phyloP scores from a whole-genome alignment of 805 yeast species.

The Yarrowia divulgata region DNA sequence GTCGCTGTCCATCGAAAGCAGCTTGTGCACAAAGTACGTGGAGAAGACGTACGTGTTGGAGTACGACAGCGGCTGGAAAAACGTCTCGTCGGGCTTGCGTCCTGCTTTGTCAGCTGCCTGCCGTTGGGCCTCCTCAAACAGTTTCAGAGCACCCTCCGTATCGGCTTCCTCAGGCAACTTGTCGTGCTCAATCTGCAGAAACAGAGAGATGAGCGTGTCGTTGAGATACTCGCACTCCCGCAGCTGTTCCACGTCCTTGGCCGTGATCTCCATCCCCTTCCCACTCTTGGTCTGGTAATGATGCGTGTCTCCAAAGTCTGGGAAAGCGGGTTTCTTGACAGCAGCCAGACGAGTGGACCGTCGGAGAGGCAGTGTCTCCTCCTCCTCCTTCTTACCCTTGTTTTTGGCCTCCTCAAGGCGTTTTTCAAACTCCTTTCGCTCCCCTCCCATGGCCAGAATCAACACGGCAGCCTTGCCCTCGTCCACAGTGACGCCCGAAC shows the following conservation, averaged over 20 bases:
- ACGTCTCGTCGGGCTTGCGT: not conserved
- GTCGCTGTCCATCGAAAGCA: constrained; percentile 48
- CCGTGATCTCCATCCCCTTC: constrained; percentile 62
- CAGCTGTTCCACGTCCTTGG: constrained; percentile 78
- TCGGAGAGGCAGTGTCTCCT: not conserved
- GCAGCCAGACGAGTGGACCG: not conserved
- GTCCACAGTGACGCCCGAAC: not conserved
- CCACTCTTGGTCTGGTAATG: constrained; percentile 51
- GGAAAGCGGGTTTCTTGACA: not conserved
- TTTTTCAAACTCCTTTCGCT: not conserved
- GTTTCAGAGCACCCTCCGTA: constrained; percentile 46
- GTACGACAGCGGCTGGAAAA: constrained; percentile 41
- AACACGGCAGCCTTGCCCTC: not conserved
- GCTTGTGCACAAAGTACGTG: constrained; percentile 79
- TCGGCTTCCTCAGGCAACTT: constrained; percentile 49
- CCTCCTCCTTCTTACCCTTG: too few relatives aligned
- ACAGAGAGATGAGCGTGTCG: constrained; percentile 87
- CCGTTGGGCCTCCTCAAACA: constrained; percentile 41
- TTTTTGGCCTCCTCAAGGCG: not conserved
- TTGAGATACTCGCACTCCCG: constrained; percentile 87
- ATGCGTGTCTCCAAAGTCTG: constrained; percentile 5
- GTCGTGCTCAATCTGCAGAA: constrained; percentile 54
- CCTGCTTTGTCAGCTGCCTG: not conserved
- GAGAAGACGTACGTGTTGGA: constrained; percentile 67
- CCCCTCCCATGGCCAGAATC: not conserved